These are phyloP conservation scores for Salvia rosmarinus DNA, from an alignment of 257 asterid genomes.

Conservation along the genomic window DNA sequence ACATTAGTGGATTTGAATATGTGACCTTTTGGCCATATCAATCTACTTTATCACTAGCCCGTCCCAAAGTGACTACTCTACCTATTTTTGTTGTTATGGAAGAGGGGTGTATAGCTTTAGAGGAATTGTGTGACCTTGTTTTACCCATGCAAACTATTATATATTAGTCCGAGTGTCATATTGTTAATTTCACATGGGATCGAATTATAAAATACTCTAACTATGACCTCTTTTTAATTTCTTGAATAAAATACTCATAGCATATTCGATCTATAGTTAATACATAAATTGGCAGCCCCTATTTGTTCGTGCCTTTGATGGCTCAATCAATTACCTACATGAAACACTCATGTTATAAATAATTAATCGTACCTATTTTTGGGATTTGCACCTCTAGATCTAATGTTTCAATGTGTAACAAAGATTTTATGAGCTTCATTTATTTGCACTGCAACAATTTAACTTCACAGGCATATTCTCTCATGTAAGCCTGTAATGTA, in stretches of 20 bases:
- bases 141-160: constrained; percentile 26
- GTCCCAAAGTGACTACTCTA: no score
- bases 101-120: not conserved
- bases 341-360: not conserved
- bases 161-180: not conserved
- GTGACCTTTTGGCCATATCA: no score
- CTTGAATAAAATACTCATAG: constrained; percentile 13
- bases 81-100: not conserved
- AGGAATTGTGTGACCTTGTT: not conserved
- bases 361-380: not conserved
- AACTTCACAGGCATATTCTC: no score
- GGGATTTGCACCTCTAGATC: not conserved
- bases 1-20: no score
- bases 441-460: not conserved
- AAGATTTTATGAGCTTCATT: not conserved
- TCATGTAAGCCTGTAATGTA: no score
- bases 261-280: not conserved
- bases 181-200: constrained; percentile 19
- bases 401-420: not conserved
- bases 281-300: not conserved
- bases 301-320: not conserved
- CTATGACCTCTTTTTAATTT: not conserved
- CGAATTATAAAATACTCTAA: constrained; percentile 23
- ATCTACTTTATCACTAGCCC: no score
- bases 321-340: not conserved